A percentile compares a stretch with the other conserved stretches of the same genome.
These are phyloP conservation scores for Phialophora macrospora DNA, from an alignment of 2,329 filamentous ascomycete genomes.

Conservation along the genomic window DNA sequence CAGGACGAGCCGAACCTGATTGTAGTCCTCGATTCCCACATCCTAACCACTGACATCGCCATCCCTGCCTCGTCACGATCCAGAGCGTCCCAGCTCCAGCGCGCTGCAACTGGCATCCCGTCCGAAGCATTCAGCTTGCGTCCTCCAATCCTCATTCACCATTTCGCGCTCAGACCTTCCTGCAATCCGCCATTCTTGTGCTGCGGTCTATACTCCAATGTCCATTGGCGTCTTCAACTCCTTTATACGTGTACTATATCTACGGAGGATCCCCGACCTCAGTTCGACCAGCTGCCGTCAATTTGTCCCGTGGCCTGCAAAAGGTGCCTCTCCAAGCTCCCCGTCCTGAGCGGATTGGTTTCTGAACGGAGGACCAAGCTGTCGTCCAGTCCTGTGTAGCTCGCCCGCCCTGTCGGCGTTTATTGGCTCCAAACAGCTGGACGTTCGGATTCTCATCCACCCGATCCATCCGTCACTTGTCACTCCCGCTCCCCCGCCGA, in stretches of 20 bases:
- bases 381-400: not conserved
- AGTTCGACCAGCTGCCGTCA: not conserved
- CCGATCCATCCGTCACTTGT: slow-evolving; percentile 22
- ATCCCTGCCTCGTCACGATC: not conserved
- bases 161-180: not conserved
- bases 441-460: slow-evolving; percentile 20
- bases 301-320: not conserved
- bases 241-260: not conserved
- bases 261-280: not conserved
- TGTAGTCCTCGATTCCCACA: not conserved
- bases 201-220: not conserved
- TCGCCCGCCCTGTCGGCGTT: not conserved
- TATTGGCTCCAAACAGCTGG: slow-evolving; percentile 21
- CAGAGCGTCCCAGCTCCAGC: not conserved
- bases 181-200: not conserved
- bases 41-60: not conserved
- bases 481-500: slow-evolving; percentile 15
- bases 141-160: slow-evolving; percentile 1
- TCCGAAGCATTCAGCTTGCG: not conserved
- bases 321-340: not conserved
- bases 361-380: not conserved
- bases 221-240: not conserved
- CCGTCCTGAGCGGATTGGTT: not conserved
- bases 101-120: not conserved
- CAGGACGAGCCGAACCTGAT: not conserved